A percentile compares a stretch with the other conserved stretches of the same genome.
phyloP scores from a whole-genome alignment of 768 basidiomycete species.

The Pisolithus orientalis region DNA sequence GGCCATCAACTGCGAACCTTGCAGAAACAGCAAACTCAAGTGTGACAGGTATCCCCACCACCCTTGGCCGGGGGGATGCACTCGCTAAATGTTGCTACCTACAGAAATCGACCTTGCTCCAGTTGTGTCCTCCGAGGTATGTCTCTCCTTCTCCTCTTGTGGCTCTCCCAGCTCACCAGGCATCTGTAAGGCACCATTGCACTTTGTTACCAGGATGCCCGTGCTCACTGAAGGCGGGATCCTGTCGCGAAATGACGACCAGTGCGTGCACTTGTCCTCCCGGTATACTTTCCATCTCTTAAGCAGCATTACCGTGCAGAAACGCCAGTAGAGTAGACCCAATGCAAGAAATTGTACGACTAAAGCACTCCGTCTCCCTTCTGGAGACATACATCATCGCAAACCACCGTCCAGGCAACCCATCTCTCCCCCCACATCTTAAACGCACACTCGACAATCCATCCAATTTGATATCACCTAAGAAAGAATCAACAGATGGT shows the following conservation, averaged over 20 bases:
- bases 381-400: slow-evolving; percentile 31
- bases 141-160: background rate
- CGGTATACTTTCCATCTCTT: slow-evolving; percentile 37
- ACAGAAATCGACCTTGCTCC: slow-evolving; percentile 81
- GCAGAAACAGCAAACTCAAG: slow-evolving; percentile 82
- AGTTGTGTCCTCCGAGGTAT: slow-evolving; percentile 78
- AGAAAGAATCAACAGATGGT: slow-evolving; percentile 48
- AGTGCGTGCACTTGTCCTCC: slow-evolving; percentile 11
- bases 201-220: slow-evolving; percentile 72
- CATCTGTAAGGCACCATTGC: slow-evolving; percentile 60
- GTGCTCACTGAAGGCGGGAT: slow-evolving; percentile 55
- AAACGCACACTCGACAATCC: slow-evolving; percentile 20
- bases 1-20: slow-evolving; percentile 86
- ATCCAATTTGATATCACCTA: slow-evolving; percentile 31
- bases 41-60: slow-evolving; percentile 64
- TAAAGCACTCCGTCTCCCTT: slow-evolving; percentile 36
- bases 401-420: slow-evolving; percentile 21
- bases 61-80: background rate
- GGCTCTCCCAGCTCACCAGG: slow-evolving; percentile 9
- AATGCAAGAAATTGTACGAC: slow-evolving; percentile 34
- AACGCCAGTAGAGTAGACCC: slow-evolving; percentile 32
- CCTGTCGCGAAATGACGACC: slow-evolving; percentile 53
- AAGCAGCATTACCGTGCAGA: slow-evolving; percentile 7
- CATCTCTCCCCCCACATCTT: slow-evolving; percentile 17
- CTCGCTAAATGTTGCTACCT: background rate